These are phyloP conservation scores for Panaeolus cyanescens DNA, from an alignment of 768 basidiomycete species.

Conservation along the genomic window DNA sequence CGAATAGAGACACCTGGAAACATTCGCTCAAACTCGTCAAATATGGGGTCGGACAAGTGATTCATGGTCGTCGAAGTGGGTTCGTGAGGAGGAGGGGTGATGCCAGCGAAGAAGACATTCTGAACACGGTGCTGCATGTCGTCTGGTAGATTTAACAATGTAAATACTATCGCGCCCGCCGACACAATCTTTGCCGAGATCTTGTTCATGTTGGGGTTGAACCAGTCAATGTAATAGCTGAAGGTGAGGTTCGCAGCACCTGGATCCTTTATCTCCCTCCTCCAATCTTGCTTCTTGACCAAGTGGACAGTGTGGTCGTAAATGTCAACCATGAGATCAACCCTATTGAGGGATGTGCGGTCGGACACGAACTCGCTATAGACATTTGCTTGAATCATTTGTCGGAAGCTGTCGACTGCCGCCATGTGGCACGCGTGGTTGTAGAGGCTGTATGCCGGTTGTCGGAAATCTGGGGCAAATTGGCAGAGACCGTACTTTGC, in stretches of 20 bases:
- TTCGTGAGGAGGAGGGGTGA: slow-evolving; percentile 22
- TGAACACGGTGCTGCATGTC: slow-evolving; percentile 10
- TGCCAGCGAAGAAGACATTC: slow-evolving; percentile 11
- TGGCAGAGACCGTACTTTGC: not conserved
- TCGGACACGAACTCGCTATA: not conserved
- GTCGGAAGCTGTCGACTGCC: not conserved
- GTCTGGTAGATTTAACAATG: slow-evolving; percentile 18
- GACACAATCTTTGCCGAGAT: slow-evolving; percentile 14
- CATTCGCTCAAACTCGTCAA: slow-evolving; percentile 10
- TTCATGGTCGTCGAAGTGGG: slow-evolving; percentile 20
- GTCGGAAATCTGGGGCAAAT: slow-evolving; percentile 1
- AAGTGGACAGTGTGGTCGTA: slow-evolving; percentile 3
- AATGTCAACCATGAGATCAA: not conserved
- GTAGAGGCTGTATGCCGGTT: not conserved
- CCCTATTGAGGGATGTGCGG: not conserved
- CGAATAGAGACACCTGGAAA: slow-evolving; percentile 11
- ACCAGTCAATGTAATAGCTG: too few species aligned
- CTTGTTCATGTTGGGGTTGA: too few species aligned
- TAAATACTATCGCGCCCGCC: slow-evolving; percentile 16
- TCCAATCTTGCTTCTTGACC: too few species aligned
- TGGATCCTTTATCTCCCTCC: too few species aligned
- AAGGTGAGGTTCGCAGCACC: too few species aligned
- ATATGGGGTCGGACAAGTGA: slow-evolving; percentile 15
- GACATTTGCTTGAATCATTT: not conserved
- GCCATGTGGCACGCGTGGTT: not conserved